Conservation (phyloP, 495 filamentous ascomycete species). For the Acidomyces sp. region DNA sequence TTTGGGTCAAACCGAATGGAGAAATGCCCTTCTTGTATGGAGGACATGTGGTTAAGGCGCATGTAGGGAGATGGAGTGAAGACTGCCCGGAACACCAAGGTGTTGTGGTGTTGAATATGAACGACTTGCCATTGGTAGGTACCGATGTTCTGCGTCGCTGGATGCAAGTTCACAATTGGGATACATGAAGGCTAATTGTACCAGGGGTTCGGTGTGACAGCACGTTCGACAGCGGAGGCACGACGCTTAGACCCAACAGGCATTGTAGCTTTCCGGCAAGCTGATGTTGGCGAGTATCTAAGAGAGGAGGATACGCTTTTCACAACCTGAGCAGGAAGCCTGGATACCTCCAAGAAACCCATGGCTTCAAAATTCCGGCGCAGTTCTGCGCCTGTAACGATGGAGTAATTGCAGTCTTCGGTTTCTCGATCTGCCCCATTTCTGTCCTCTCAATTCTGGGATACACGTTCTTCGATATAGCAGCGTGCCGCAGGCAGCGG, state of each 20-base stretch:
- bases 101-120: conserved; percentile 62
- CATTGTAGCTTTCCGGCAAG: conserved; percentile 71
- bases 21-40: conserved; percentile 93
- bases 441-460: no score
- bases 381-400: no score
- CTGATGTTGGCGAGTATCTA: conserved; percentile 84
- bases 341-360: not conserved
- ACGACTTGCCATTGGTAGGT: conserved; percentile 57
- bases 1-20: conserved; percentile 90
- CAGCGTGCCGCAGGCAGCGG: no score
- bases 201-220: conserved; percentile 71
- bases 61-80: conserved; percentile 76
- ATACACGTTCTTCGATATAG: no score
- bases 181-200: not conserved
- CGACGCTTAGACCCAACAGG: conserved; percentile 76
- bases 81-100: conserved; percentile 73
- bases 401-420: no score
- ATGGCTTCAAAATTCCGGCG: no score
- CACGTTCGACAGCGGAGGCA: conserved; percentile 68
- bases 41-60: conserved; percentile 78
- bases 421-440: no score
- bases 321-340: conserved; percentile 21
- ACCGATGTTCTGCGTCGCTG: no score
- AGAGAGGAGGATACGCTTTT: conserved; percentile 52
- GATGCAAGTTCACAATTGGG: not conserved